Base-by-base conservation (phyloP, 352 stramenopile genomes). In the Phytophthora agathidicida region DNA sequence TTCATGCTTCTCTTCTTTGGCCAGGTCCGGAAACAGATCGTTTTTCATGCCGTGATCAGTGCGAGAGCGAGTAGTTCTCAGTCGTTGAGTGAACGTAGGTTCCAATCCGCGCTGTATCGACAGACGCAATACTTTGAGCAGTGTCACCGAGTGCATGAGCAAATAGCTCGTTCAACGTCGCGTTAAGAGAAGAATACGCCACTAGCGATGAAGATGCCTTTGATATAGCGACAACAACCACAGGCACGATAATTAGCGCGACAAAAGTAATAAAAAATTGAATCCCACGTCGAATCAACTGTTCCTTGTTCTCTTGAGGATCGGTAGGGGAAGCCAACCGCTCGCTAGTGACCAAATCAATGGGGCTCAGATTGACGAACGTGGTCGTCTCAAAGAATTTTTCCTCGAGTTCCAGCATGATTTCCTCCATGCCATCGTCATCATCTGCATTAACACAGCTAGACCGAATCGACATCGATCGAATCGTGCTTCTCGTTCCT, bases 81-180 rank as follows among this genome's bases (percentile, higher is more conserved):
- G n/a, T n/a, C n/a, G n/a, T n/a, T n/a, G n/a, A n/a, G n/a, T n/a
- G n/a, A n/a, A n/a, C n/a, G n/a, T n/a, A n/a, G n/a, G n/a, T n/a
- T n/a, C n/a, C n/a, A n/a, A n/a, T n/a, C n/a, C n/a, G n/a, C n/a
- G n/a, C 41, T 3, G 36, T 27, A 3, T 35, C 14, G 1, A 30
- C 7, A 0, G 22, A 26, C 16, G 60, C 4, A 8, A 55, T 22
- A 10, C 35, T 32, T 31, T 53, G 38, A 14, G 39, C 53, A 13
- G 46, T 66, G 5, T 45, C 48, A 9, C 30, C 32, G 1, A 62
- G 20, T 8, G 36, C 17, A 17, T 39, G 30, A 3, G 30, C 41
- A 7, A 68, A 60, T 22, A 68, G 17, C 45, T 68, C 60, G n/a
- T 64, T 68, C 13, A 68, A 11, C 3, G 60, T 60, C 17, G 41